These are phyloP conservation scores for Salvia sclarea DNA, from an alignment of 305 asterid species.

Conservation along the genomic window DNA sequence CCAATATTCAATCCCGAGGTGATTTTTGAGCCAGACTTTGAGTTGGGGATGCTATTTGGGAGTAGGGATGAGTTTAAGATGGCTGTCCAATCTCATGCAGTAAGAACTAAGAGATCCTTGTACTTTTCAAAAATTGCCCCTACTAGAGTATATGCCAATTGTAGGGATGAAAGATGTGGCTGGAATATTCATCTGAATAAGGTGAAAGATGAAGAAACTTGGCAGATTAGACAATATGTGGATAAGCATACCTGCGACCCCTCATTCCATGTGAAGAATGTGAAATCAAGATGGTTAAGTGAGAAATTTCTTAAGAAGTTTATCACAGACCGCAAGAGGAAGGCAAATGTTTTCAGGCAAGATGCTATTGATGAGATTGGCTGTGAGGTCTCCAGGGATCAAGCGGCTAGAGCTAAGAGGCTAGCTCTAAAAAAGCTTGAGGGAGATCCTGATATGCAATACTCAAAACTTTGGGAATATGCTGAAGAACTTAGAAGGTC, in stretches of 20 bases:
- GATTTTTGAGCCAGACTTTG: neutral
- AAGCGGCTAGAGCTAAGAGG: neutral
- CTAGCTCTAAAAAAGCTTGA: neutral
- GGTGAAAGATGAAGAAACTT: neutral
- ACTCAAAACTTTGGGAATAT: neutral
- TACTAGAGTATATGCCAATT: neutral
- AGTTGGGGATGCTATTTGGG: neutral
- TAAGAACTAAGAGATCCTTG: neutral
- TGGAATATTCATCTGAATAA: neutral
- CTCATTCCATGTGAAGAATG: neutral
- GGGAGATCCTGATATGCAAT: constrained; percentile 4
- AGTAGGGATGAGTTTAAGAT: neutral
- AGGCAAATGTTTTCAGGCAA: no score
- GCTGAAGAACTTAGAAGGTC: neutral
- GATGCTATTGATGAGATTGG: no score
- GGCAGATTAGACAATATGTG: neutral
- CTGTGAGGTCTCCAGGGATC: neutral
- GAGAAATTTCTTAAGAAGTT: neutral
- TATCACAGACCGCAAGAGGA: neutral
- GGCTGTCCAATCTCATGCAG: neutral
- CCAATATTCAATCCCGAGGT: neutral
- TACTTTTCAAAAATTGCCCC: neutral
- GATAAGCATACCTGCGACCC: no score
- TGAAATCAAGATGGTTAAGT: neutral
- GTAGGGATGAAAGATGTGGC: neutral